A percentile compares a stretch with the other conserved stretches of the same genome.
These are phyloP conservation scores for Coemansia sp. DNA, from an alignment of 192 early-diverging fungal species.

Conservation along the genomic window DNA sequence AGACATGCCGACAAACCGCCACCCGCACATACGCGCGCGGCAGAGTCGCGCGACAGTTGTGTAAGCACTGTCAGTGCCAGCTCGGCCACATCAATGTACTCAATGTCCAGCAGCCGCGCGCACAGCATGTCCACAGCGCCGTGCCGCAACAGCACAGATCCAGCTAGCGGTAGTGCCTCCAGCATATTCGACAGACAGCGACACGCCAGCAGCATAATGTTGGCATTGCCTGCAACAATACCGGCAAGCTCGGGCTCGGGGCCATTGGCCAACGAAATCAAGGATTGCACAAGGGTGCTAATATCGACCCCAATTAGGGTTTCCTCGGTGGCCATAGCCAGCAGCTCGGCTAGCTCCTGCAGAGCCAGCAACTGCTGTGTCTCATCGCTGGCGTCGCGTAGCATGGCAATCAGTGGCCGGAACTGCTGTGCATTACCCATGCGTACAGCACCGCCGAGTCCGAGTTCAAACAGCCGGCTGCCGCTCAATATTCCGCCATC, in stretches of 20 bases:
- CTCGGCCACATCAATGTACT: slow-evolving; percentile 93
- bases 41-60: slow-evolving; percentile 57
- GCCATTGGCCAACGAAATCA: slow-evolving; percentile 63
- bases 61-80: slow-evolving; percentile 75
- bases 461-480: slow-evolving; percentile 12
- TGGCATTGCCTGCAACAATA: slow-evolving; percentile 51
- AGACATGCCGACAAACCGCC: slow-evolving; percentile 79
- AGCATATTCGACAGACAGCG: slow-evolving; percentile 89
- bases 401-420: slow-evolving; percentile 58
- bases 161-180: slow-evolving; percentile 76
- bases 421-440: slow-evolving; percentile 47
- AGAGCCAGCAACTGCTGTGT: slow-evolving; percentile 78
- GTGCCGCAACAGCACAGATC: slow-evolving; percentile 62
- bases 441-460: slow-evolving; percentile 15
- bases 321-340: slow-evolving; percentile 78
- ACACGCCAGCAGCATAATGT: slow-evolving; percentile 85
- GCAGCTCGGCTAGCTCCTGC: slow-evolving; percentile 76
- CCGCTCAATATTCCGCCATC: neutral
- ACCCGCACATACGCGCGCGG: slow-evolving; percentile 34
- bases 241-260: slow-evolving; percentile 35
- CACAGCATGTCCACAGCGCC: slow-evolving; percentile 71
- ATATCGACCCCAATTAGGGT: slow-evolving; percentile 63
- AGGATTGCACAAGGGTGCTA: slow-evolving; percentile 64
- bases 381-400: slow-evolving; percentile 59
- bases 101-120: slow-evolving; percentile 75